phyloP scores from a whole-genome alignment of 202 grass and related monocot species.

The Hordeum pubiflorum region DNA sequence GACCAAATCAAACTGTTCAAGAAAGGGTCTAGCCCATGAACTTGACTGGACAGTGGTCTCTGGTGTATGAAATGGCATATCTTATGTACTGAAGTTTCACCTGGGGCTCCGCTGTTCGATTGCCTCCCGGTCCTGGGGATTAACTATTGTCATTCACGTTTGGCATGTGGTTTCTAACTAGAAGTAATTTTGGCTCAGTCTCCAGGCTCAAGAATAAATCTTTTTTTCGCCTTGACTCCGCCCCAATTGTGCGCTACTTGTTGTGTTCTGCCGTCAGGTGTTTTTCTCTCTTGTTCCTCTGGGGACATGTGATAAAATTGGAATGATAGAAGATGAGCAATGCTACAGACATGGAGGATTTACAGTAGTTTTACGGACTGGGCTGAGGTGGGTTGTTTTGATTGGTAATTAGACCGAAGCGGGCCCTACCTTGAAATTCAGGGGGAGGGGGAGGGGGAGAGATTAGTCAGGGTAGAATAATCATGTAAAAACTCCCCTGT shows the following conservation, averaged over 20 bases:
- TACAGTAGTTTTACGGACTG: too few species aligned
- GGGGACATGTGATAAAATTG: not conserved
- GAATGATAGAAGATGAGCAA: not conserved
- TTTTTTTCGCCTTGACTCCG: not conserved
- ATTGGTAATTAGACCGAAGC: too few species aligned
- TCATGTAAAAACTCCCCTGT: too few species aligned
- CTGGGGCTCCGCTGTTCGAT: not conserved
- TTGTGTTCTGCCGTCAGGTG: not conserved
- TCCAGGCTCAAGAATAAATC: constrained; percentile 13
- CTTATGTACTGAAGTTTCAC: not conserved
- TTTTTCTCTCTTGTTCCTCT: not conserved
- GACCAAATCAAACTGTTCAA: constrained; percentile 74
- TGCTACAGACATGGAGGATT: too few species aligned
- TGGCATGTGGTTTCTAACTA: constrained; percentile 13
- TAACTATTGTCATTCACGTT: constrained; percentile 20
- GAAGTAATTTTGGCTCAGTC: not conserved
- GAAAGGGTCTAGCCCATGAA: constrained; percentile 48
- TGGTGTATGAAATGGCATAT: not conserved
- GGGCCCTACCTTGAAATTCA: too few species aligned
- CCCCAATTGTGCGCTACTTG: not conserved
- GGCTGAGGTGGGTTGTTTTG: too few species aligned
- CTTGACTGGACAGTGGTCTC: not conserved
- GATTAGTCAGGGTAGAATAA: too few species aligned
- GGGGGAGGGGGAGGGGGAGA: too few species aligned
- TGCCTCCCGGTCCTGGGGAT: not conserved